Conservation (phyloP, 2,329 filamentous ascomycete genomes). For the Ophiocordyceps camponoti-floridani region DNA sequence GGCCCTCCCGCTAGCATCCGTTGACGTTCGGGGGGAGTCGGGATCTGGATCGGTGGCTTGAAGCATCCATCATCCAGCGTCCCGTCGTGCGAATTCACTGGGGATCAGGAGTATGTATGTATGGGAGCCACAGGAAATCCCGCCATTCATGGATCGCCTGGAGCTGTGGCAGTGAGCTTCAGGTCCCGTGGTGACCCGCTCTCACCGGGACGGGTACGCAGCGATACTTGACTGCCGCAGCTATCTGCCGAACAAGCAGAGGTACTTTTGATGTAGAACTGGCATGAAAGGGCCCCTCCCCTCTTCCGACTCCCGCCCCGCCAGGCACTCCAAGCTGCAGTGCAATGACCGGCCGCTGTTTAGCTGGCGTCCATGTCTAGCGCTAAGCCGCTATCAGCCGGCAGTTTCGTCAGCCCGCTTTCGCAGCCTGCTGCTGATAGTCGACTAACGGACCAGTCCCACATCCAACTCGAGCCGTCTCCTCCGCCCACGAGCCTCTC, state of each 20-base stretch:
- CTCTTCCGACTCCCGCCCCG: too few relatives aligned
- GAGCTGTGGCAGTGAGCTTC: too few relatives aligned
- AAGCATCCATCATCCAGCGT: too few relatives aligned
- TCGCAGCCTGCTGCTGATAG: not conserved
- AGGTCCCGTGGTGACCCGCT: too few relatives aligned
- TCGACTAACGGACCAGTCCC: not conserved
- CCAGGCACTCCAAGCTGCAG: too few relatives aligned
- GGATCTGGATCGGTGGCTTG: not conserved
- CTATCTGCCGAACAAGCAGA: too few relatives aligned
- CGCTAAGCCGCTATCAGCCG: not conserved
- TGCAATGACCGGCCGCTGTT: not conserved
- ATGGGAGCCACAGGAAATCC: too few relatives aligned
- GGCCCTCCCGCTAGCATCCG: not conserved
- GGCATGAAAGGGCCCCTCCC: too few relatives aligned
- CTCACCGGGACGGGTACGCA: too few relatives aligned
- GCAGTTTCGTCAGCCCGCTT: not conserved
- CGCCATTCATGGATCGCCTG: too few relatives aligned
- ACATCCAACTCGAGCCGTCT: not conserved
- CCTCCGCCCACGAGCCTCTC: not conserved
- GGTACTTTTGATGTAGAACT: too few relatives aligned
- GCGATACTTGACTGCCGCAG: too few relatives aligned
- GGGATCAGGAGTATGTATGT: not conserved
- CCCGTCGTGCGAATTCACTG: not conserved
- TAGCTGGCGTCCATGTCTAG: not conserved
- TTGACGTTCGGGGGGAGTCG: not conserved